phyloP scores from a whole-genome alignment of 2,329 filamentous ascomycete genomes.

The Colletotrichum karsti region DNA sequence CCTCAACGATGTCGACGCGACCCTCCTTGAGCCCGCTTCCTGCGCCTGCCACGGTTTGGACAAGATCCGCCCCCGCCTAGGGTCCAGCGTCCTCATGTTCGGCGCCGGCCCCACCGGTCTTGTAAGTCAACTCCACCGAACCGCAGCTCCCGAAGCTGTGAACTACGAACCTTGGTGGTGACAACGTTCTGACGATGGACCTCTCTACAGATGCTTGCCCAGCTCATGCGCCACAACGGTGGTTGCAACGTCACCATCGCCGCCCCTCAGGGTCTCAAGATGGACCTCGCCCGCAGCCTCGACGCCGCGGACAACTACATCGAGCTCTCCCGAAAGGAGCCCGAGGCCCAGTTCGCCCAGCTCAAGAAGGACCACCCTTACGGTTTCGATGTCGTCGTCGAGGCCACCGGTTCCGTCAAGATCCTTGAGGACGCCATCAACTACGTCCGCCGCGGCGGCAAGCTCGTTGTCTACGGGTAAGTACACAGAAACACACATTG shows the following conservation, averaged over 20 bases:
- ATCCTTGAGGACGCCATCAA: conserved; percentile 77
- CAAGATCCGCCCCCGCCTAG: conserved; percentile 72
- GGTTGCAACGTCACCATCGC: conserved; percentile 75
- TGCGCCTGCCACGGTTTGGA: conserved; percentile 77
- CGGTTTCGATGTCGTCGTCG: conserved; percentile 73
- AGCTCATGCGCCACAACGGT: conserved; percentile 71
- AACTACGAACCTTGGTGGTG: no score
- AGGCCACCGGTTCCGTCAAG: conserved; percentile 74
- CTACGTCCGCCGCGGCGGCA: conserved; percentile 76
- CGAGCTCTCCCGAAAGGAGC: conserved; percentile 61
- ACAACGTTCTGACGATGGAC: neutral
- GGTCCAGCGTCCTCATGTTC: conserved; percentile 72
- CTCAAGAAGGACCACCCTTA: conserved; percentile 73
- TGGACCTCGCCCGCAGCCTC: conserved; percentile 71
- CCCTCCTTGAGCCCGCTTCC: conserved; percentile 74
- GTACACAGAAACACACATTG: neutral
- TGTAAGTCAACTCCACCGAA: conserved; percentile 39
- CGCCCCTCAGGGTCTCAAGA: conserved; percentile 74
- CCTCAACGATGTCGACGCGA: conserved; percentile 73
- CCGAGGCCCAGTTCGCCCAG: conserved; percentile 66
- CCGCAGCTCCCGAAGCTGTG: neutral
- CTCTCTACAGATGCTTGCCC: conserved; percentile 59
- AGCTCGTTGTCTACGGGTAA: conserved; percentile 72
- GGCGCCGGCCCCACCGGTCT: conserved; percentile 74
- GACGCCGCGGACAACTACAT: conserved; percentile 63